Conservation (phyloP, 1,284 basidiomycete species). For the Trametes sp. region DNA sequence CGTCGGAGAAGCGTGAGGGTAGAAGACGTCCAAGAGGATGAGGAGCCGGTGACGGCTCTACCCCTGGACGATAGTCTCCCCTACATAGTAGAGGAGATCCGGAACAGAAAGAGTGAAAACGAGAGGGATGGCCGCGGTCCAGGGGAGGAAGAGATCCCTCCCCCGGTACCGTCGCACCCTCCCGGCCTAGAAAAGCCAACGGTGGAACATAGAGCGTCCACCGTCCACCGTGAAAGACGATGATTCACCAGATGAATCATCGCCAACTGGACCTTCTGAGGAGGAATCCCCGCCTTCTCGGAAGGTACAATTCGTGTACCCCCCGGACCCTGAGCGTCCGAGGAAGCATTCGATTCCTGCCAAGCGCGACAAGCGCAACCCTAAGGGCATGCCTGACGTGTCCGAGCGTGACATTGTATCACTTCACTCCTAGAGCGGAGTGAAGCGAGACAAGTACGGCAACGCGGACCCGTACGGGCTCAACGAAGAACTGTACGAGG, state of each 20-base stretch:
- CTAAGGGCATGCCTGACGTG: not conserved
- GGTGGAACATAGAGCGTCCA: no score
- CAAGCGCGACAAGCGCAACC: not conserved
- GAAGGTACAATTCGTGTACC: not conserved
- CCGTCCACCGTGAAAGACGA: no score
- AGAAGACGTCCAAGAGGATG: not conserved
- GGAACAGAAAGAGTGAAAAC: not conserved
- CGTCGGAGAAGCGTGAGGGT: not conserved
- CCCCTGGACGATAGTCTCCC: not conserved
- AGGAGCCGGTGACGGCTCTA: not conserved
- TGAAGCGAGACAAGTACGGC: not conserved
- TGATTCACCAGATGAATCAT: no score
- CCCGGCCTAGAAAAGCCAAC: no score
- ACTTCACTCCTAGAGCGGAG: not conserved
- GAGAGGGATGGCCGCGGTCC: not conserved
- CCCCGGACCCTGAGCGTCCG: not conserved
- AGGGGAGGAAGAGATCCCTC: not conserved
- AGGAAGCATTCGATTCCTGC: not conserved
- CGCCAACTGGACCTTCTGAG: not conserved
- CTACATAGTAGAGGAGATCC: not conserved
- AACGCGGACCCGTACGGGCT: not conserved
- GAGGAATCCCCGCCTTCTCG: not conserved
- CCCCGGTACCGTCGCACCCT: not conserved
- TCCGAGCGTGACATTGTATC: not conserved
- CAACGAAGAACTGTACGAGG: not conserved